Conservation (phyloP, 257 asterid species). For the Jaltomata sinuosa region DNA sequence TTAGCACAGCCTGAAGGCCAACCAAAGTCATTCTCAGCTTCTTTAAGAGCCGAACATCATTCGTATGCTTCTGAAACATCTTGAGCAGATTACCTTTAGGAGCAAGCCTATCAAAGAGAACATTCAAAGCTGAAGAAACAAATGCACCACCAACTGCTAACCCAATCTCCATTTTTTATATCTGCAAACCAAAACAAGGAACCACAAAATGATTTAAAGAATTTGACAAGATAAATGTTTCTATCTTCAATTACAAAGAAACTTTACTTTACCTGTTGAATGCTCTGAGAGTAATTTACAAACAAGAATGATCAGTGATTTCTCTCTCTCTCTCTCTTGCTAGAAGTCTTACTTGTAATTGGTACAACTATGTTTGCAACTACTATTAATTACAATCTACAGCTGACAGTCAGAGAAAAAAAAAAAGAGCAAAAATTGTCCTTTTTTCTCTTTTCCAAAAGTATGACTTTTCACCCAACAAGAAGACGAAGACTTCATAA, state of each 20-base stretch:
- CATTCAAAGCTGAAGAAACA: background rate
- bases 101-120: slow-evolving; percentile 2
- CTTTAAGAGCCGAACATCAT: background rate
- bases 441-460: no score
- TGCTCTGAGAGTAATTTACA: no score
- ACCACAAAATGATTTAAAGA: background rate
- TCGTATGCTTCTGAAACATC: background rate
- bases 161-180: background rate
- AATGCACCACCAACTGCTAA: background rate
- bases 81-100: background rate
- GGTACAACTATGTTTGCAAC: no score
- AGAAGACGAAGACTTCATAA: no score
- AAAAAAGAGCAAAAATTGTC: no score
- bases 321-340: no score
- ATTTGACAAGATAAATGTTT: background rate
- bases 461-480: no score
- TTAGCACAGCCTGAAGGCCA: slow-evolving; percentile 4
- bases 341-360: no score
- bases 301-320: no score
- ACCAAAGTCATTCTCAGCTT: background rate
- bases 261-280: no score
- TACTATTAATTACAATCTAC: no score
- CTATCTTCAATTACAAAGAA: background rate
- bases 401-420: no score
- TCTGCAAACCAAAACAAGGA: background rate